Evolutionary conservation across 2,329 filamentous ascomycete species (phyloP), one percentile per base, ranked within the genome.

Genomic region (Trichoderma sp.): DNA sequence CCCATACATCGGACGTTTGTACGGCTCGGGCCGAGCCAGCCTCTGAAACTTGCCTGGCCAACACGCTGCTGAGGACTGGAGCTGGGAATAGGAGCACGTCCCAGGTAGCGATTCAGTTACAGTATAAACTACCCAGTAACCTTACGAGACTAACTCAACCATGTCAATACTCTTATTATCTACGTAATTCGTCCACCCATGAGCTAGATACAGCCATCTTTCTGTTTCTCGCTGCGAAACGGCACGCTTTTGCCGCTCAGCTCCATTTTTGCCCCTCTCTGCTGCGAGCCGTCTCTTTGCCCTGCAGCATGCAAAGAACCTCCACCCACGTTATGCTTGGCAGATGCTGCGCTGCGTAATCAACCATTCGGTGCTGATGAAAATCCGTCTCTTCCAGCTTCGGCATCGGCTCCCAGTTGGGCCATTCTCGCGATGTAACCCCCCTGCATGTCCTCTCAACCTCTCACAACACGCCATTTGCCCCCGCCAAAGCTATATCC

Each of bases 211-310:
- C 63, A 43, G 43, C 40, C 29, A 4, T 27, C 37, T 11, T n/a
- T 43, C 24, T 24, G n/a, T 43, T 43, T 59, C 63, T 58, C 14
- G 19, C n/a, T 33, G 53, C 31, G 8, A 47, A 66, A 49, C 63
- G 27, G 53, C 52, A 66, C 27, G 19, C 27, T 52, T 35, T 47
- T 65, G 35, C 63, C 63, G 63, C 24, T 35, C 49, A 37, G 37
- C 40, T 67, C 63, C 63, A 55, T 19, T 58, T 64, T 59, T 37
- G 40, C 63, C 55, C 63, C 63, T 67, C 63, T 27, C 35, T 43
- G 35, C 13, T n/a, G 29, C 40, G 31, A 56, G 27, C 55, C 29
- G 33, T 57, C 35, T 13, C 35, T 37, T 24, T 57, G 55, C 35
- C 52, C 53, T 24, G 43, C 27, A 4, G 24, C 37, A 65, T 47